phyloP scores from a whole-genome alignment of 2,329 filamentous ascomycete species.

The Hypoxylon sp. region DNA sequence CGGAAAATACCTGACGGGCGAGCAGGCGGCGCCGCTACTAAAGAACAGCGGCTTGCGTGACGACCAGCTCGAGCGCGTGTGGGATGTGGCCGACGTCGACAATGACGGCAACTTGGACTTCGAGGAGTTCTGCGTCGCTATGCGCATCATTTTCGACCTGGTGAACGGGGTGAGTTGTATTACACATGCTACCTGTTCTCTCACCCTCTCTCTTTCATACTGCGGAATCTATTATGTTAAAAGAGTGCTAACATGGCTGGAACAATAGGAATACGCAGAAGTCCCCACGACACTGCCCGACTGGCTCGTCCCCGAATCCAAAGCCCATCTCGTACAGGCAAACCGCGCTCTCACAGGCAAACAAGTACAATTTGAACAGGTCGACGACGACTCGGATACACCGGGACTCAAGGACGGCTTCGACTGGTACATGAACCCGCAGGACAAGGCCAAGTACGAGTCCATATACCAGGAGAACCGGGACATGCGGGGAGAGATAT shows the following conservation, averaged over 20 bases:
- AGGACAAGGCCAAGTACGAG: slow-evolving; percentile 94
- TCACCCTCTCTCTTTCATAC: slow-evolving; percentile 13
- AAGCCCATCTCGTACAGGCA: slow-evolving; percentile 90
- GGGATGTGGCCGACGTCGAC: slow-evolving; percentile 97
- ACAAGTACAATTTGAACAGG: slow-evolving; percentile 85
- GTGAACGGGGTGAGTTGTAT: slow-evolving; percentile 81
- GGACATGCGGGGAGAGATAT: slow-evolving; percentile 86
- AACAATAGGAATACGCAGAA: slow-evolving; percentile 82
- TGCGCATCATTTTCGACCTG: slow-evolving; percentile 97
- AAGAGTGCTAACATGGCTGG: slow-evolving; percentile 25
- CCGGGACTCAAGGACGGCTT: slow-evolving; percentile 94
- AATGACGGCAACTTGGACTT: slow-evolving; percentile 98
- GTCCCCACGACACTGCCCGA: slow-evolving; percentile 90
- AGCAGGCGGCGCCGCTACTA: slow-evolving; percentile 73
- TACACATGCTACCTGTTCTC: slow-evolving; percentile 1
- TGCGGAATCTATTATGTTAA: neutral
- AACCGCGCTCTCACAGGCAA: slow-evolving; percentile 83
- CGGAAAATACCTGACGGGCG: slow-evolving; percentile 72
- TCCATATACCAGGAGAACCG: slow-evolving; percentile 96
- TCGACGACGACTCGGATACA: slow-evolving; percentile 86
- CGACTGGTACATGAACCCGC: slow-evolving; percentile 98
- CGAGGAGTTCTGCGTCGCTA: slow-evolving; percentile 99
- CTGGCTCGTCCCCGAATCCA: slow-evolving; percentile 97
- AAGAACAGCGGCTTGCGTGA: slow-evolving; percentile 75
- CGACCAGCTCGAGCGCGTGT: slow-evolving; percentile 93